phyloP scores from a whole-genome alignment of 257 asterid genomes.

The Ophiorrhiza pumila region DNA sequence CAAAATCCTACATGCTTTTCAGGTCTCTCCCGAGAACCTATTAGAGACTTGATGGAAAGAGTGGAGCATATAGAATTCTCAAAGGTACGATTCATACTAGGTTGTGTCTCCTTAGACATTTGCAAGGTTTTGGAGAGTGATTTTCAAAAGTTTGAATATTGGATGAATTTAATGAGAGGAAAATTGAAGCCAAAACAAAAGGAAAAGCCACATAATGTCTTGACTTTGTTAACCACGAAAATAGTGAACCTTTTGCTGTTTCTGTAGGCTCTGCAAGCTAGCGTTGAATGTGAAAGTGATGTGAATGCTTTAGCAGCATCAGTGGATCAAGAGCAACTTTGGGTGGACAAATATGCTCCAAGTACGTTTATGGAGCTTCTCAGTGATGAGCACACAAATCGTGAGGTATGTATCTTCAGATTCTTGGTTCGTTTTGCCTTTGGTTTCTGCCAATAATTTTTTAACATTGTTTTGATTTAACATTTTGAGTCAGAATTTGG shows the following conservation, averaged over 20 bases:
- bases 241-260: not conserved
- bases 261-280: constrained; percentile 74
- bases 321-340: constrained; percentile 61
- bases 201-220: not conserved
- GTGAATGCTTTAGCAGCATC: constrained; percentile 37
- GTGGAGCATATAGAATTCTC: constrained; percentile 66
- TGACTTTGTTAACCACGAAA: not conserved
- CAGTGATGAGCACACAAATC: constrained; percentile 94
- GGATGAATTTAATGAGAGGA: not conserved
- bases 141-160: not conserved
- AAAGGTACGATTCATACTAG: constrained; percentile 45
- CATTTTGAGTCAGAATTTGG: not conserved
- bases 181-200: not conserved
- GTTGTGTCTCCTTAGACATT: constrained; percentile 17
- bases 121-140: not conserved
- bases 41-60: constrained; percentile 72
- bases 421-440: constrained; percentile 16
- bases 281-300: constrained; percentile 45
- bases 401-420: constrained; percentile 58
- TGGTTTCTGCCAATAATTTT: constrained; percentile 2
- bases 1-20: constrained; percentile 22
- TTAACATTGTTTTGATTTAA: not conserved
- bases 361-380: constrained; percentile 95
- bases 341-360: constrained; percentile 99
- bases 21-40: constrained; percentile 83